These are phyloP conservation scores for Suillus occidentalis DNA, from an alignment of 768 basidiomycete genomes.

Conservation along the genomic window DNA sequence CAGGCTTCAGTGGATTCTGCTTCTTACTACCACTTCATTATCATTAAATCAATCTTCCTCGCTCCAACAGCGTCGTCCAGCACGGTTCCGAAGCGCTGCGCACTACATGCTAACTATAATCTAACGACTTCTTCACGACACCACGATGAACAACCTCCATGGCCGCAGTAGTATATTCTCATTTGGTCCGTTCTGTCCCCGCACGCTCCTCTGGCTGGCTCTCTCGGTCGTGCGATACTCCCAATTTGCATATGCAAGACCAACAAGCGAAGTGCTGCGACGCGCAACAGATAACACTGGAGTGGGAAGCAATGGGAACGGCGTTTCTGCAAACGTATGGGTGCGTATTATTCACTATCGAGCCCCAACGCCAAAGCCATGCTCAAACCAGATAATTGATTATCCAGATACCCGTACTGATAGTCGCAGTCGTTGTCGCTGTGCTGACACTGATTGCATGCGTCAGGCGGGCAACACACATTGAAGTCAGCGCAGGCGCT, in stretches of 20 bases:
- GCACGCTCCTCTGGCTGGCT: conserved; percentile 1
- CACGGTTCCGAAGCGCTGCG: background rate
- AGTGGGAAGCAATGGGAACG: background rate
- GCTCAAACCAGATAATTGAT: background rate
- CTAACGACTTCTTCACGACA: conserved; percentile 10
- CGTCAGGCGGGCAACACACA: conserved; percentile 18
- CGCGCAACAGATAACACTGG: background rate
- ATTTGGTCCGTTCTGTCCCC: background rate
- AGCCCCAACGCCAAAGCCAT: background rate
- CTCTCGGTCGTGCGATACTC: background rate
- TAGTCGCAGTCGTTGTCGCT: conserved; percentile 21
- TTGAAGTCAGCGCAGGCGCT: background rate
- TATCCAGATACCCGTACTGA: conserved; percentile 28
- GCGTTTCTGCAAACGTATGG: conserved; percentile 21
- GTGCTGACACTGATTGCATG: conserved; percentile 24
- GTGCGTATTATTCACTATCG: conserved; percentile 17
- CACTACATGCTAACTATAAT: conserved; percentile 3
- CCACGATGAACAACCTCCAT: background rate
- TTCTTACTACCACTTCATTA: background rate
- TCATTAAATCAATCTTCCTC: background rate
- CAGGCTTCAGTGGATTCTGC: background rate
- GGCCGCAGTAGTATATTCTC: background rate
- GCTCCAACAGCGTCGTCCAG: background rate
- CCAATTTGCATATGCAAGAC: conserved; percentile 8
- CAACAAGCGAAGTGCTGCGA: background rate